A percentile compares a stretch with the other conserved stretches of the same genome.
phyloP scores from a whole-genome alignment of 1,284 basidiomycete species.

The Vanrija sp. region DNA sequence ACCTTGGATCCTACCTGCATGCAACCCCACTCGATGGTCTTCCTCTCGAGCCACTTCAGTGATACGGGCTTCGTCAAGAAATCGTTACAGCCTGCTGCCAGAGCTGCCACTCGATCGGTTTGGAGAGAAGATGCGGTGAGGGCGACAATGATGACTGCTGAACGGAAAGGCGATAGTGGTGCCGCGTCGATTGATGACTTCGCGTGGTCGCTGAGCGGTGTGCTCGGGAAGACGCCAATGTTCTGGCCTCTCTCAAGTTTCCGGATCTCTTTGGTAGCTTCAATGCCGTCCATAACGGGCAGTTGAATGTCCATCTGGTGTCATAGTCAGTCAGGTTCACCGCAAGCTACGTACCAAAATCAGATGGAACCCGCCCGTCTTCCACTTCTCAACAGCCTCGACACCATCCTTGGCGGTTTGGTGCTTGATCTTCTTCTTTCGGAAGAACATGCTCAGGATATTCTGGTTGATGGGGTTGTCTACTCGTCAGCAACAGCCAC shows the following conservation, averaged over 20 bases:
- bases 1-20: constrained; percentile 43
- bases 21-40: constrained; percentile 94
- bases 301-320: constrained; percentile 98
- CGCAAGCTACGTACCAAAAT: constrained; percentile 63
- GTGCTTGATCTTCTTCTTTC: constrained; percentile 92
- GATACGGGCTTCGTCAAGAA: constrained; percentile 98
- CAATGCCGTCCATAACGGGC: constrained; percentile 97
- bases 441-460: constrained; percentile 93
- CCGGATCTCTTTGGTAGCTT: constrained; percentile 94
- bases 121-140: constrained; percentile 91
- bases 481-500: constrained; percentile 40
- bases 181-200: constrained; percentile 14
- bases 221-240: constrained; percentile 65
- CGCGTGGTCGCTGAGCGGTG: constrained; percentile 57
- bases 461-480: constrained; percentile 99
- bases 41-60: constrained; percentile 91
- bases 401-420: constrained; percentile 91
- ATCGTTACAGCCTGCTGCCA: constrained; percentile 98
- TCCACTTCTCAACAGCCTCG: constrained; percentile 96
- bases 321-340: constrained; percentile 33
- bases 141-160: constrained; percentile 97
- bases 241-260: constrained; percentile 69
- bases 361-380: constrained; percentile 86
- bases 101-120: constrained; percentile 87
- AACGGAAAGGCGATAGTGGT: constrained; percentile 64